Evolutionary conservation across 2,329 filamentous ascomycete species (phyloP), one percentile per base, ranked within the genome.

Genomic region (Gaeumannomyces tritici): DNA sequence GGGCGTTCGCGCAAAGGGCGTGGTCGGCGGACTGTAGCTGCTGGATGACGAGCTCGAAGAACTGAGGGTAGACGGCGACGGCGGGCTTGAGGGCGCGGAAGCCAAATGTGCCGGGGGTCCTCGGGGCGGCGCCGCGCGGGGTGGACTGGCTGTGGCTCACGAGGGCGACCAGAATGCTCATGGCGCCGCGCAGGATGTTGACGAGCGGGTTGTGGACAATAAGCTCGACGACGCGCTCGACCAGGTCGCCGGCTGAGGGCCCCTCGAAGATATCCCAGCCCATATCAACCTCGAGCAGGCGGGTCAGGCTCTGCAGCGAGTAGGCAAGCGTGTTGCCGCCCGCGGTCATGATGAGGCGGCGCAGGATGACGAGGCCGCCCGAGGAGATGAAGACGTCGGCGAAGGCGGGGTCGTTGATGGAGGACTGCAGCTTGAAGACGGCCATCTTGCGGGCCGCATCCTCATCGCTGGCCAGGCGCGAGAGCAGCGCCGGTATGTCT

Each of bases 361-460:
- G 86, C 69, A 99, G 79, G 67, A 93, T 87, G 67, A 87, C 82
- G 66, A 98, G 81, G 4, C 95, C 95, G 63, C 92, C 92, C 60
- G 92, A 90, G 61, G 89, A 87, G 65, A 98, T 96, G 78, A 99
- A 99, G 69, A 96, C 87, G 74, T 98, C 95, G 70, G 95, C 95
- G 74, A 98, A 98, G 60, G 92, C 89, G 29, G 93, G 93, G 76
- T 99, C 95, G 73, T 93, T 93, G 75, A 99, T 96, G 65, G 91
- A 92, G 66, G 85, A 89, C 76, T 99, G 95, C 67, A 99, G 86
- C 79, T 97, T 97, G 84, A 99, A 99, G 65, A 96, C 95, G 64
- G 95, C 95, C 91, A 98, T 97, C 76, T 99, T 99, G 71, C 93
- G 91, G 68, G 91, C 88, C 63, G 91, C 93, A 80, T 99, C 95